Base-by-base conservation (phyloP, 306 rosid species). In the Morella rubra region DNA sequence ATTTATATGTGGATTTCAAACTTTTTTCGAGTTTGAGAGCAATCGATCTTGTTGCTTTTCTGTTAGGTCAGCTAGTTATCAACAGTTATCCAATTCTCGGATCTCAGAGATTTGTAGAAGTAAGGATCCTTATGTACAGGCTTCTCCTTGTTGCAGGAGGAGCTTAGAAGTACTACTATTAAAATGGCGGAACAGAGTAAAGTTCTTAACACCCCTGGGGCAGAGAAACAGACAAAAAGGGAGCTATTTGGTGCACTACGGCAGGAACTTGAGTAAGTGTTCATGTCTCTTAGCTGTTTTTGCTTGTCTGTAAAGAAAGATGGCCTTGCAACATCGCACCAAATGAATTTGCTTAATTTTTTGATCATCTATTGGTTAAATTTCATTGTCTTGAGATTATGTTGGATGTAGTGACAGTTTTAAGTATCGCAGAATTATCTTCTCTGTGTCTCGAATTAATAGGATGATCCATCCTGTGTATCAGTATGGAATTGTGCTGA, bases 131-230 rank as follows among this genome's bases (percentile, higher is more conserved):
- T 40, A 7, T 40, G 46, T 64, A 10, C 12, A 37, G 15, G 46
- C 69, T 27, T 27, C 32, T 16, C 47, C 20, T 62, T 62, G 22
- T 42, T 64, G 15, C 64, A 95, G 98, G 99, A 95, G 87, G 99
- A 95, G 67, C 89, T 95, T 37, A 92, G 87, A 87, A 92, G 79
- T 68, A 89, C 91, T 50, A 89, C 97, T 46, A 91, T 91, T 59
- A 92, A 89, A 87, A 92, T 95, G 99, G 99, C 91, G 47, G 97
- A 95, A 71, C 96, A 91, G 79, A 95, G 99, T 82, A 91, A 90
- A 75, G 64, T 58, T 69, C 91, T 95, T 45, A 92, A 92, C 81
- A 92, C 97, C 7, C 96, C 99, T 9, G 98, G 97, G 49, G 98
- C 98, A 19, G 96, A 92, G 81, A 95, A 95, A 76, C 97, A 95